Conservation (phyloP, 2,329 filamentous ascomycete genomes). For the Cladorrhinum sp. region DNA sequence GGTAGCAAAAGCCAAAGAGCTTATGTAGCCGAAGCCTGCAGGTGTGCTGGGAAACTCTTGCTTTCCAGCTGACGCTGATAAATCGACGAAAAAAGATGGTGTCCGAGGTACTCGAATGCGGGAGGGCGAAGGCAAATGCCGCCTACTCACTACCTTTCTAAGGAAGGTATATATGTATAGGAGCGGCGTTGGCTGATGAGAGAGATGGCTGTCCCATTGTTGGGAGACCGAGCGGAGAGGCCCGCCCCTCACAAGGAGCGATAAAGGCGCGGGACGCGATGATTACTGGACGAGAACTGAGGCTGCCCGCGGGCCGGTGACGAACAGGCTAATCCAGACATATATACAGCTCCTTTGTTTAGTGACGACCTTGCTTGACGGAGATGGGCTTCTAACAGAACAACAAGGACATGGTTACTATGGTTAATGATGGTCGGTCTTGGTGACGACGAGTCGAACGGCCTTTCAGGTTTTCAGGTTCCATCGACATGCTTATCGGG, state of each 20-base stretch:
- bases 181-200: neutral
- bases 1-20: neutral
- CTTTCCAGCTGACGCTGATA: neutral
- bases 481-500: neutral
- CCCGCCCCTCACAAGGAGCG: neutral
- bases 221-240: neutral
- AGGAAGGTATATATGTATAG: neutral
- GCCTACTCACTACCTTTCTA: too few relatives aligned
- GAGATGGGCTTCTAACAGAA: neutral
- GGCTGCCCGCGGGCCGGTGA: constrained; percentile 8
- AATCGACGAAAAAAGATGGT: neutral
- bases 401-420: constrained; percentile 9
- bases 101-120: neutral
- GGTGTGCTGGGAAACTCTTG: neutral
- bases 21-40: constrained; percentile 4
- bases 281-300: neutral
- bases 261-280: neutral
- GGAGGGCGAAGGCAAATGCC: neutral
- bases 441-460: constrained; percentile 4
- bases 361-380: constrained; percentile 1
- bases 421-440: constrained; percentile 1
- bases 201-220: neutral
- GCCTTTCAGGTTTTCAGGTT: neutral
- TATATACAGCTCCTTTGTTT: constrained; percentile 1
- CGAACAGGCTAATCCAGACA: constrained; percentile 16